phyloP scores from a whole-genome alignment of 352 stramenopile species.

The Lagenidium giganteum region DNA sequence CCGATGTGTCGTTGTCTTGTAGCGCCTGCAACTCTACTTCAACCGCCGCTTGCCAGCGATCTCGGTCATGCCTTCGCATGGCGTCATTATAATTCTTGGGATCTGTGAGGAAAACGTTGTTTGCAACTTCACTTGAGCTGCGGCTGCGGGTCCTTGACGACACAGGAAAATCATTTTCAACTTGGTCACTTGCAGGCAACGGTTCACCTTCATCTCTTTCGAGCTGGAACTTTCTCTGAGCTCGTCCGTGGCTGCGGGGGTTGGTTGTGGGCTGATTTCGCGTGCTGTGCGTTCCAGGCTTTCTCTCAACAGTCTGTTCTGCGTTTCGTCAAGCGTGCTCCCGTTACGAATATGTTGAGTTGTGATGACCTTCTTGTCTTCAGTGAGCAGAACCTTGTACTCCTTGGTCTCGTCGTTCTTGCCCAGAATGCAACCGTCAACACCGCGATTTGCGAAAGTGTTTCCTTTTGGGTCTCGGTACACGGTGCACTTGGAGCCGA shows the following conservation, averaged over 20 bases:
- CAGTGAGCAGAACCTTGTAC: slow-evolving; percentile 11
- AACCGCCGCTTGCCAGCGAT: slow-evolving; percentile 4
- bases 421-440: slow-evolving; percentile 11
- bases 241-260: not conserved
- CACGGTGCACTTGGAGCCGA: slow-evolving; percentile 3
- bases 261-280: no score
- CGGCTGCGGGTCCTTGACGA: no score
- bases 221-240: no score
- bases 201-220: not conserved
- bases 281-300: no score
- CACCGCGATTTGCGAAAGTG: no score
- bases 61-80: not conserved
- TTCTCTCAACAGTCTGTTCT: slow-evolving; percentile 8
- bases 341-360: slow-evolving; percentile 15
- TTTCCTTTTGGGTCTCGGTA: slow-evolving; percentile 6
- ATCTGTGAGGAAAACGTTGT: slow-evolving; percentile 1
- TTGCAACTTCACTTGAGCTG: no score
- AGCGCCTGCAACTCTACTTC: slow-evolving; percentile 4
- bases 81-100: slow-evolving; percentile 15
- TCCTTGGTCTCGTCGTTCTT: slow-evolving; percentile 11
- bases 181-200: no score
- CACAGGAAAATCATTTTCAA: no score
- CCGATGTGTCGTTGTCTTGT: slow-evolving; percentile 8
- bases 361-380: no score
- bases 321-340: not conserved